A percentile compares a stretch with the other conserved stretches of the same genome.
Evolutionary conservation across 73 alveolate species (phyloP).

Genomic region (Paraurostyla sp.): DNA sequence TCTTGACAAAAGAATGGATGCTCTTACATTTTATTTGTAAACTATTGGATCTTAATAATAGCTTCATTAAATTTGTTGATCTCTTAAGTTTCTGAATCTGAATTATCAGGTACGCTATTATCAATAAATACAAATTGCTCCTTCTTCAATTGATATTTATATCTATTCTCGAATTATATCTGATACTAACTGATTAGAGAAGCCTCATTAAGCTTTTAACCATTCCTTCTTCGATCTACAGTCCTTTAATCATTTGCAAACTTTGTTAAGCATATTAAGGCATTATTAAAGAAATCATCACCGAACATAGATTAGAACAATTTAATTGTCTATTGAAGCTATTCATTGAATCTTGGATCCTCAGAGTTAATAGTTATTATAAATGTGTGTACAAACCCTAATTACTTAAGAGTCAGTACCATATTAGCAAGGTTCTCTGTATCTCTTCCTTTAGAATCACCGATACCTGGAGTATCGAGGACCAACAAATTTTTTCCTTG

Average conservation of each 20-base stretch:
- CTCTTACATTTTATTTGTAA: no score
- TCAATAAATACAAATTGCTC: no score
- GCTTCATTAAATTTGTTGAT: no score
- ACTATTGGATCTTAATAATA: no score
- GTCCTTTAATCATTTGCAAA: background rate
- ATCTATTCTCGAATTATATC: no score
- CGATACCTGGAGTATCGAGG: constrained; percentile 38
- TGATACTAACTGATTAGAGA: no score
- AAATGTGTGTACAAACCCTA: background rate
- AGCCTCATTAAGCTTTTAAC: no score
- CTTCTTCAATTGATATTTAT: no score
- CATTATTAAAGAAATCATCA: background rate
- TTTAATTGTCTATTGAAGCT: background rate
- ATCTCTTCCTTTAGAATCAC: constrained; percentile 40
- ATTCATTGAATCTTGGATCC: background rate
- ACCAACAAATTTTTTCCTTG: background rate
- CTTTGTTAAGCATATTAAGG: background rate
- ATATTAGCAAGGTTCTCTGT: background rate
- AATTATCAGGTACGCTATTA: no score
- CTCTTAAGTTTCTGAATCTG: no score
- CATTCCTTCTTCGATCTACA: no score
- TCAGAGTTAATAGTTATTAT: background rate
- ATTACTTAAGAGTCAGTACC: background rate
- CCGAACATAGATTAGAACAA: constrained; percentile 6
- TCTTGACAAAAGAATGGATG: no score